Percentiles rank a stretch among this genome's conserved stretches.
Evolutionary conservation across 169 alveolate genomes (phyloP).

Genomic region (Theileria orientalis): DNA sequence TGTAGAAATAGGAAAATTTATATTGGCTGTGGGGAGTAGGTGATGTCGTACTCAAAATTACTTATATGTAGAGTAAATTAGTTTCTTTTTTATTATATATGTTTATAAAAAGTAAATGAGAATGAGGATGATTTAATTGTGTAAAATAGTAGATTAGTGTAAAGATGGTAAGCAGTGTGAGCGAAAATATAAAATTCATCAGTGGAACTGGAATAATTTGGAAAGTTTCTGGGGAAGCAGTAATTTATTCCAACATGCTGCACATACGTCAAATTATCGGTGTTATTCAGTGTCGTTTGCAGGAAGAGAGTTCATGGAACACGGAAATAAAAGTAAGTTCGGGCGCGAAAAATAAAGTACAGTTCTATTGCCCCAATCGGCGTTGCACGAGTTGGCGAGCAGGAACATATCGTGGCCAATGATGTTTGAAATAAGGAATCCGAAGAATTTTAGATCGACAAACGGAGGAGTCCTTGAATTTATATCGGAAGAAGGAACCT

Average conservation of each 20-base stretch:
- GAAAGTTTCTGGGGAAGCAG: slow-evolving; percentile 26
- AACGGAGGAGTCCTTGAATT: slow-evolving; percentile 93
- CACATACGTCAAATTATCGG: slow-evolving; percentile 71
- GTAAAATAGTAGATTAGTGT: not conserved
- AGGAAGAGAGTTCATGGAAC: slow-evolving; percentile 82
- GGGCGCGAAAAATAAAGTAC: not conserved
- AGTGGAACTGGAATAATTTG: slow-evolving; percentile 56
- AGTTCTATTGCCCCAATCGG: slow-evolving; percentile 81
- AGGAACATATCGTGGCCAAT: slow-evolving; percentile 86
- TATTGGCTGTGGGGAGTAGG: too few species aligned
- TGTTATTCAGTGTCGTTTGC: slow-evolving; percentile 83
- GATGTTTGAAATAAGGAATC: slow-evolving; percentile 80
- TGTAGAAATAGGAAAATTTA: too few species aligned
- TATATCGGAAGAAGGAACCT: slow-evolving; percentile 92
- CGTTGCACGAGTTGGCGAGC: slow-evolving; percentile 81
- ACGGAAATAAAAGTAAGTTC: slow-evolving; percentile 77
- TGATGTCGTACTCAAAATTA: too few species aligned
- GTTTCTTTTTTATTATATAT: too few species aligned
- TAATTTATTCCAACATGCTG: slow-evolving; percentile 19
- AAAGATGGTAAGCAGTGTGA: not conserved
- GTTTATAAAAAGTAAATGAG: too few species aligned
- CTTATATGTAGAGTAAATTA: too few species aligned
- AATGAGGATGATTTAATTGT: not conserved
- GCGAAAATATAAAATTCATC: not conserved
- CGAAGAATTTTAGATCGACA: slow-evolving; percentile 71